Evolutionary conservation across 306 rosid species (phyloP), one percentile per base, ranked within the genome.

Genomic region (Fragaria nilgerrensis): DNA sequence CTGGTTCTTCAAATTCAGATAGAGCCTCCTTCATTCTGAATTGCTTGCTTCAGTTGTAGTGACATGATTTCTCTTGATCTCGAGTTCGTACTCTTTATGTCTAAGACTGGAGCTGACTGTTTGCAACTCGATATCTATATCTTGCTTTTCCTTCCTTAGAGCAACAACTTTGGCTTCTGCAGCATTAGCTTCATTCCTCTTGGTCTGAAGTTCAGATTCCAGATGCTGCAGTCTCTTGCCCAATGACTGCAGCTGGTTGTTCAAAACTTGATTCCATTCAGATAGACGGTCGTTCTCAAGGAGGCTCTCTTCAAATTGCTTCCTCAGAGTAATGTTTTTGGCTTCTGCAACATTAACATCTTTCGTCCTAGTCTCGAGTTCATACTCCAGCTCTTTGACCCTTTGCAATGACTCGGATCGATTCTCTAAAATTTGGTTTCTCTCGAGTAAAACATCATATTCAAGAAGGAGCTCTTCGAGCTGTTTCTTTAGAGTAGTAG

Each of bases 271-370:
- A 75, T 94, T 90, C 78, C 87, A 93, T 84, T 86, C 88, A 7
- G 88, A 89, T 70, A 91, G 83, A 75, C 94, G 91, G 47, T 90
- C 98, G 67, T 91, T 88, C 83, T 91, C 94, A 2, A 86, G 89
- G 65, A 90, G 91, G 72, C 87, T 87, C n/a, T 97, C 97, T 80
- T 94, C 97, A 16, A 96, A 79, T 81, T 94, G 98, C 82, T 63
- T 63, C 72, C 47, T 36, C 19, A 34, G 15, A 36, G 70, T 36
- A 36, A 65, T 36, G 15, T 65, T 17, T 17, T 32, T 15, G 20
- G 23, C 22, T 37, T 65, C 27, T 9, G 47, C 47, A 34, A 19
- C 47, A 3, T 16, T 65, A 36, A 36, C 27, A 65, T 65, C 27
- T 65, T 36, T 37, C 47, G 2, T 36, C 70, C 45, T 65, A 7